These are phyloP conservation scores for Clonostachys solani DNA, from an alignment of 2,329 filamentous ascomycete genomes.

Conservation along the genomic window DNA sequence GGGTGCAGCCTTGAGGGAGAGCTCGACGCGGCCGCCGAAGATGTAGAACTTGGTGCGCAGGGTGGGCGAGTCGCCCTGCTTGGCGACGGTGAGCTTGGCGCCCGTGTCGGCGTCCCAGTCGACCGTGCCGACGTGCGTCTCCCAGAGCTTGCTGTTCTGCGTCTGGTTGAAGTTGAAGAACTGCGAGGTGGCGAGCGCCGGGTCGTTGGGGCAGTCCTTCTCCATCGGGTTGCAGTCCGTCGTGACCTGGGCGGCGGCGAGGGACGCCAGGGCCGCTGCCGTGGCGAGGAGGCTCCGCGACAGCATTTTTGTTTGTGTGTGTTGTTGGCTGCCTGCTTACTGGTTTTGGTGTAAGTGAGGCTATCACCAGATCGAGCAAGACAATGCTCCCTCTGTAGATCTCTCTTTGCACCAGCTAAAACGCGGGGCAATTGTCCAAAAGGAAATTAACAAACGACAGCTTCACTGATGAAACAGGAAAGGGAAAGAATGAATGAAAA, in stretches of 20 bases:
- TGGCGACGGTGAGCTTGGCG: constrained; percentile 66
- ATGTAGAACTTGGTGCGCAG: constrained; percentile 79
- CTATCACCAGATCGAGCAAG: too few relatives aligned
- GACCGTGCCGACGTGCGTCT: constrained; percentile 63
- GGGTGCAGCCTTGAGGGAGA: constrained; percentile 70
- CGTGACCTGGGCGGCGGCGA: constrained; percentile 65
- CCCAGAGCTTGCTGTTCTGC: constrained; percentile 59
- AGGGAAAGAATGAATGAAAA: too few relatives aligned
- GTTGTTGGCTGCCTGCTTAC: not conserved
- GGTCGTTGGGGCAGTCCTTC: constrained; percentile 61
- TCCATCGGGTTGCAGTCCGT: constrained; percentile 77
- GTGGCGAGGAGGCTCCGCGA: constrained; percentile 19
- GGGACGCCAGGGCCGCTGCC: constrained; percentile 31
- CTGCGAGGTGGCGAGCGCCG: constrained; percentile 63
- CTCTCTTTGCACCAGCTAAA: too few relatives aligned
- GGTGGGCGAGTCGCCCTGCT: constrained; percentile 72
- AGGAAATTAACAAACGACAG: too few relatives aligned
- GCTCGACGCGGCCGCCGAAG: constrained; percentile 78
- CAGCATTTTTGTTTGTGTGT: constrained; percentile 11
- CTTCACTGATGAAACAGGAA: too few relatives aligned
- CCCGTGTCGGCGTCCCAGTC: constrained; percentile 57
- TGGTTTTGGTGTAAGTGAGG: too few relatives aligned
- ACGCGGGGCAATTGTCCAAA: too few relatives aligned
- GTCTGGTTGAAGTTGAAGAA: constrained; percentile 61
- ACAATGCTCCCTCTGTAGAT: too few relatives aligned